phyloP scores from a whole-genome alignment of 495 filamentous ascomycete species.

The Daldinia caldariorum region DNA sequence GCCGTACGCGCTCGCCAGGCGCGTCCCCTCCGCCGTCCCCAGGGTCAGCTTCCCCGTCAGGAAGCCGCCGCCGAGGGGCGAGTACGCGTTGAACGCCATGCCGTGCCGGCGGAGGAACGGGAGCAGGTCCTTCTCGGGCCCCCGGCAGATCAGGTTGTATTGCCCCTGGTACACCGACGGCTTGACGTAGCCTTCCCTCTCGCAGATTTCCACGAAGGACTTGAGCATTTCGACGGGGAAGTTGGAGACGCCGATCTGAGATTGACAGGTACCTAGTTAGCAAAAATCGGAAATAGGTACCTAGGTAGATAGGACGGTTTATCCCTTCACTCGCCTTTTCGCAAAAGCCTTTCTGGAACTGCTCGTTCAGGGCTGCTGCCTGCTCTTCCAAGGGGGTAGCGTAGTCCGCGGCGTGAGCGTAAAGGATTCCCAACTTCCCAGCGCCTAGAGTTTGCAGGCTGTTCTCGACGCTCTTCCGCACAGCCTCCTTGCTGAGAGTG shows the following conservation, averaged over 20 bases:
- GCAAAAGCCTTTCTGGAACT: neutral
- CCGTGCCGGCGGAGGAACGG: conserved; percentile 29
- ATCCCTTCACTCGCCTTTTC: neutral
- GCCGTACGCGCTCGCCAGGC: conserved; percentile 17
- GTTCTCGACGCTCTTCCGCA: neutral
- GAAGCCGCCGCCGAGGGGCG: conserved; percentile 44
- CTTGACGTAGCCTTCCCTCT: conserved; percentile 54
- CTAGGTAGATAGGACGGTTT: neutral
- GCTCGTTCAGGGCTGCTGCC: neutral
- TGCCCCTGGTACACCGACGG: conserved; percentile 62
- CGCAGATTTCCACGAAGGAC: conserved; percentile 54
- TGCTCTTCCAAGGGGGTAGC: neutral
- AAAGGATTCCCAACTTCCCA: neutral
- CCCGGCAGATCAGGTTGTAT: conserved; percentile 56
- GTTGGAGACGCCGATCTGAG: conserved; percentile 43
- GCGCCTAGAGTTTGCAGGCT: neutral
- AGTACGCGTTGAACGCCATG: conserved; percentile 32
- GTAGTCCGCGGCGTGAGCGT: neutral
- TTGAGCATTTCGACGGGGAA: conserved; percentile 54
- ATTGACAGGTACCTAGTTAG: neutral
- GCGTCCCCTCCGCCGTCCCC: conserved; percentile 37
- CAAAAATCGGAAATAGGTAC: neutral
- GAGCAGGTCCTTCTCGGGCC: conserved; percentile 54
- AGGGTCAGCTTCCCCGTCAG: conserved; percentile 43
- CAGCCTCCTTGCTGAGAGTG: neutral